phyloP scores from a whole-genome alignment of 495 filamentous ascomycete species.

The Corynascus novoguineensis region DNA sequence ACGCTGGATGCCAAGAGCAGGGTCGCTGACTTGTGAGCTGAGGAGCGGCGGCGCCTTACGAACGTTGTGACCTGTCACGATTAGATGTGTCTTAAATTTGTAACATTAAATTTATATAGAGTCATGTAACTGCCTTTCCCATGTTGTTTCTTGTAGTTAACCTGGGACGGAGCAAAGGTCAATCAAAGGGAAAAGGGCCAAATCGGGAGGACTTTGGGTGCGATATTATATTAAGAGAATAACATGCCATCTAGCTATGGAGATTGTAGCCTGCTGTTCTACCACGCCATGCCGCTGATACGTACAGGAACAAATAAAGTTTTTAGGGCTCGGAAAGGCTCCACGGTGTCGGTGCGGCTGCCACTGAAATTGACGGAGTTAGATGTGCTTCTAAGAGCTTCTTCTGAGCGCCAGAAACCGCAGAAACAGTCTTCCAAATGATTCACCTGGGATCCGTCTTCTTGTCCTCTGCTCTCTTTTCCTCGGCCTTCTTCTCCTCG shows the following conservation, averaged over 20 bases:
- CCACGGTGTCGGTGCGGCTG: background rate
- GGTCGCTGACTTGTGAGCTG: conserved; percentile 28
- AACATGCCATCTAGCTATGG: background rate
- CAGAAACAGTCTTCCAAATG: background rate
- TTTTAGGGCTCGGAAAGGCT: background rate
- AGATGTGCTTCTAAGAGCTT: too few species aligned
- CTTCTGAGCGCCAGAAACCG: too few species aligned
- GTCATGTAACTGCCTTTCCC: too few species aligned
- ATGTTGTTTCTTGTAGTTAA: too few species aligned
- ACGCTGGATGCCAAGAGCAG: conserved; percentile 37
- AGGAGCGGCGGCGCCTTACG: too few species aligned
- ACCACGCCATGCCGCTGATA: background rate
- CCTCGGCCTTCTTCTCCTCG: background rate
- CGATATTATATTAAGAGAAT: background rate
- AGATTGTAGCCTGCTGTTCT: background rate
- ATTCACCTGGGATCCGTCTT: conserved; percentile 22
- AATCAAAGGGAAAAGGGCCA: background rate
- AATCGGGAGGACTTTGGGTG: background rate
- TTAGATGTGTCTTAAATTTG: too few species aligned
- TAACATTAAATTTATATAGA: too few species aligned
- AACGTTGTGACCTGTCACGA: too few species aligned
- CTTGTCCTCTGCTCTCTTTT: conserved; percentile 16
- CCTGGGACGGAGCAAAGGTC: background rate
- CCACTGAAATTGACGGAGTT: background rate
- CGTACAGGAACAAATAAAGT: background rate